These are phyloP conservation scores for Clitocybe nebularis DNA, from an alignment of 1,284 basidiomycete species.

Conservation along the genomic window DNA sequence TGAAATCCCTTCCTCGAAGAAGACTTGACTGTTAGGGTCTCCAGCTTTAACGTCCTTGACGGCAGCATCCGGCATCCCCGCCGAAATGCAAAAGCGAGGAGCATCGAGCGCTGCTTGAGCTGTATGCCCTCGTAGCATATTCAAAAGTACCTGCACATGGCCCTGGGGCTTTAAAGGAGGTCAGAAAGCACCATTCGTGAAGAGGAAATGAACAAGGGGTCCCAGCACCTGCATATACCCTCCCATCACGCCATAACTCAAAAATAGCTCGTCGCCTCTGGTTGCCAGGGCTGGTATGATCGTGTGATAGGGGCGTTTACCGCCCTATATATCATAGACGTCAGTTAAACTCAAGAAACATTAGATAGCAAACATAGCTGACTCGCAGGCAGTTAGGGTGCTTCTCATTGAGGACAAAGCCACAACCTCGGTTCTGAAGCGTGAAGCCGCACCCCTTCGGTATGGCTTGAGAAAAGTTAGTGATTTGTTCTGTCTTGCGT, in stretches of 20 bases:
- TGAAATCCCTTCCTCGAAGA: slow-evolving; percentile 82
- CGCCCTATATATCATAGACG: slow-evolving; percentile 44
- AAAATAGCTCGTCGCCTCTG: slow-evolving; percentile 76
- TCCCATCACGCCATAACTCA: slow-evolving; percentile 92
- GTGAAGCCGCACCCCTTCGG: slow-evolving; percentile 95
- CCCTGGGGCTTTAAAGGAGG: slow-evolving; percentile 66
- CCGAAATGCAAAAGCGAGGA: slow-evolving; percentile 93
- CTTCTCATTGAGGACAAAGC: slow-evolving; percentile 75
- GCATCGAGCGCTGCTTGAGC: slow-evolving; percentile 87
- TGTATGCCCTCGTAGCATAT: slow-evolving; percentile 82
- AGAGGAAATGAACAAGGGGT: no score
- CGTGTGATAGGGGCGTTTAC: slow-evolving; percentile 93
- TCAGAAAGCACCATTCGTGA: not conserved
- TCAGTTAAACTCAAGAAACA: not conserved
- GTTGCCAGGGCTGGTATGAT: slow-evolving; percentile 93
- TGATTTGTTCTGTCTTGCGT: no score
- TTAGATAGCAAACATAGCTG: slow-evolving; percentile 3
- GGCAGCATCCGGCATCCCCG: slow-evolving; percentile 69
- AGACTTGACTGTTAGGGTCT: slow-evolving; percentile 79
- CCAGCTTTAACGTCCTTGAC: slow-evolving; percentile 48
- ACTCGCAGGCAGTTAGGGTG: slow-evolving; percentile 83
- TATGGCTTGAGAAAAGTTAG: slow-evolving; percentile 72
- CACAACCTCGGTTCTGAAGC: slow-evolving; percentile 88
- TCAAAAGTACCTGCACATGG: slow-evolving; percentile 91
- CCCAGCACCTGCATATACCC: slow-evolving; percentile 84